phyloP scores from a whole-genome alignment of 2,329 filamentous ascomycete species.

The Didymella exigua region DNA sequence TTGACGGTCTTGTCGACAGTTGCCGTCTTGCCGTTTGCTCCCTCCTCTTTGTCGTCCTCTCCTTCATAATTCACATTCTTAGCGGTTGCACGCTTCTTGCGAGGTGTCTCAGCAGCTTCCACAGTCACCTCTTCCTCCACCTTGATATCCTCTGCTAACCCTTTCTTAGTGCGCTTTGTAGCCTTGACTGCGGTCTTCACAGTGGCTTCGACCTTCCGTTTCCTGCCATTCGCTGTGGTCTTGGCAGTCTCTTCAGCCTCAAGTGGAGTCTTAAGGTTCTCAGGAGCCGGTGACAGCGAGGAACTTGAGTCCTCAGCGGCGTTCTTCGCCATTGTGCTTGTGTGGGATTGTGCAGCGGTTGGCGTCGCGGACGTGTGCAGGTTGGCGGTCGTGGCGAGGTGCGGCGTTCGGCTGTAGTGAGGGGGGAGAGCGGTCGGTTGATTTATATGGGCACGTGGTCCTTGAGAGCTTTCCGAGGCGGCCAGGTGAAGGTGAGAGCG shows the following conservation, averaged over 20 bases:
- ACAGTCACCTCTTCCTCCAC: conserved; percentile 5
- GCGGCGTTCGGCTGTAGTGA: neutral
- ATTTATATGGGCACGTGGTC: neutral
- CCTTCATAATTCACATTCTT: conserved; percentile 31
- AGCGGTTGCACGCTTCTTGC: conserved; percentile 18
- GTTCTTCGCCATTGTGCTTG: conserved; percentile 29
- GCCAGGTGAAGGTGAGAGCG: conserved; percentile 13
- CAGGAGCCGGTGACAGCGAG: conserved; percentile 32
- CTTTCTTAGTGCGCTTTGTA: conserved; percentile 25
- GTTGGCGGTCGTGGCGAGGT: neutral
- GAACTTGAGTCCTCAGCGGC: conserved; percentile 23
- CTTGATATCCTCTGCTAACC: conserved; percentile 4
- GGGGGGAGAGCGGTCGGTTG: neutral
- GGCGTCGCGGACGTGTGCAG: conserved; percentile 1
- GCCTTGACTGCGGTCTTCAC: conserved; percentile 12
- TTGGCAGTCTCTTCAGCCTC: conserved; percentile 17
- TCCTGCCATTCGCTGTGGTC: conserved; percentile 21
- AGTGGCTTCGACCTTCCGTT: conserved; percentile 37
- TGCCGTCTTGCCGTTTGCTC: conserved; percentile 4
- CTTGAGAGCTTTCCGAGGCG: neutral
- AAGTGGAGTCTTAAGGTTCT: conserved; percentile 10
- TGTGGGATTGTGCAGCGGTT: neutral
- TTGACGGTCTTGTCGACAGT: conserved; percentile 11
- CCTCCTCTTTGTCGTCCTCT: conserved; percentile 17
- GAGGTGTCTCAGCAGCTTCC: conserved; percentile 14